Percentiles rank a stretch among this genome's conserved stretches.
Evolutionary conservation across 2,329 filamentous ascomycete genomes (phyloP).

Genomic region (Xylaria sp.): DNA sequence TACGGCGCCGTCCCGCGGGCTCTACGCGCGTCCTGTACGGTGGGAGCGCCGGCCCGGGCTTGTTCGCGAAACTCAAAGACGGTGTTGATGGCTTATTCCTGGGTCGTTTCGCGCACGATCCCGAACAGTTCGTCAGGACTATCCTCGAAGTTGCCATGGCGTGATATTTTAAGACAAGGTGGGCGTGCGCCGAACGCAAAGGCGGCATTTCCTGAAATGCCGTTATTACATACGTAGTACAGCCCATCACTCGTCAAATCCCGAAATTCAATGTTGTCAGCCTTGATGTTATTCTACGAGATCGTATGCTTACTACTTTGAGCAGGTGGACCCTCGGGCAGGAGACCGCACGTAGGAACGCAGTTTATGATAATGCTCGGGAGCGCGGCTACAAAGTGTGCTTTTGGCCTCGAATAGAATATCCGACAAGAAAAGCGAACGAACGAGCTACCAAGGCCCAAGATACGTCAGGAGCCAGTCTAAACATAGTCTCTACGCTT

Average conservation of each 20-base stretch:
- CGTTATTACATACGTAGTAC: neutral
- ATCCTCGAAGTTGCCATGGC: conserved; percentile 74
- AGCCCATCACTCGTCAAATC: neutral
- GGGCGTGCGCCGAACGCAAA: neutral
- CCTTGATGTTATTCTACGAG: neutral
- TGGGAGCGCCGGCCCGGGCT: conserved; percentile 82
- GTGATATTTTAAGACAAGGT: conserved; percentile 34
- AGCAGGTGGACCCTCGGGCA: neutral
- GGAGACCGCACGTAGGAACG: neutral
- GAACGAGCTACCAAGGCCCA: neutral
- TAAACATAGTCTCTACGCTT: neutral
- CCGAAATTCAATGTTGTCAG: neutral
- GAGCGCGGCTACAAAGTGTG: too few species aligned
- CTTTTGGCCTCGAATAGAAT: neutral
- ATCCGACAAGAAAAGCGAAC: neutral
- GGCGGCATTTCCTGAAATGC: neutral
- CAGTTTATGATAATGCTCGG: neutral
- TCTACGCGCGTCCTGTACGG: conserved; percentile 80
- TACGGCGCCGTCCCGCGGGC: conserved; percentile 62
- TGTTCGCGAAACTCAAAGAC: conserved; percentile 74
- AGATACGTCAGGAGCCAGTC: neutral
- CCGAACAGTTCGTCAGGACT: conserved; percentile 76
- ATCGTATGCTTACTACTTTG: neutral
- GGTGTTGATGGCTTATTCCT: conserved; percentile 84
- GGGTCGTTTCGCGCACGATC: conserved; percentile 83